Evolutionary conservation across 202 grass and related monocot genomes (phyloP), one percentile per base, ranked within the genome.

Genomic region (Musa balbisiana): DNA sequence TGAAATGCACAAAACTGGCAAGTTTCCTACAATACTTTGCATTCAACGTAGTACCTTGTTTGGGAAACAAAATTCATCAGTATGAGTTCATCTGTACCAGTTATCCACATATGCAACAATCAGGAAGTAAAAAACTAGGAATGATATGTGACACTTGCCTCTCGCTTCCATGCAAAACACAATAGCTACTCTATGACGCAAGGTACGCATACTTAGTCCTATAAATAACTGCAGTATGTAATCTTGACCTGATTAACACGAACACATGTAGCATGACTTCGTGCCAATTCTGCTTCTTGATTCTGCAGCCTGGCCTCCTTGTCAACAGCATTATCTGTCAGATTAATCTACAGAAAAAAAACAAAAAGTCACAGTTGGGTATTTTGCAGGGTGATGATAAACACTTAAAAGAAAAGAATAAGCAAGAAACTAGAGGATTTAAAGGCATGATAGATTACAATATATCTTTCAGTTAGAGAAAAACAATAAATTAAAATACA

Each of bases 251-350:
- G 85, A 75, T 64, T 84, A 71, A 94, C 29, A 52, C 95, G 91
- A 73, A 83, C 88, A 76, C 91, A 99, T 80, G 85, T 90, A 26
- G 91, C 85, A 69, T 83, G 81, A 72, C 83, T 85, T 77, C 85
- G 91, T 64, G 87, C 75, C 71, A 85, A 83, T 76, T 99, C 90
- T 62, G 82, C 73, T 85, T 94, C 89, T 62, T 78, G 78, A 64
- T 95, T 91, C 73, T 85, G 85, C 81, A 90, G 80, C 81, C 82
- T 90, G 26, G 82, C 84, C 76, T 88, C 95, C 82, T 92, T 99
- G 69, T 72, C 62, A 53, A 83, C 73, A 76, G 87, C 88, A 78
- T 77, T 85, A 69, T 92, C 87, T 10, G 95, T 88, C 74, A 92
- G 78, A 84, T 85, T 87, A 84, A 95, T 78, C 95, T 99, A 74